phyloP scores from a whole-genome alignment of 163 green algal species.

The Chloromonas sp. region DNA sequence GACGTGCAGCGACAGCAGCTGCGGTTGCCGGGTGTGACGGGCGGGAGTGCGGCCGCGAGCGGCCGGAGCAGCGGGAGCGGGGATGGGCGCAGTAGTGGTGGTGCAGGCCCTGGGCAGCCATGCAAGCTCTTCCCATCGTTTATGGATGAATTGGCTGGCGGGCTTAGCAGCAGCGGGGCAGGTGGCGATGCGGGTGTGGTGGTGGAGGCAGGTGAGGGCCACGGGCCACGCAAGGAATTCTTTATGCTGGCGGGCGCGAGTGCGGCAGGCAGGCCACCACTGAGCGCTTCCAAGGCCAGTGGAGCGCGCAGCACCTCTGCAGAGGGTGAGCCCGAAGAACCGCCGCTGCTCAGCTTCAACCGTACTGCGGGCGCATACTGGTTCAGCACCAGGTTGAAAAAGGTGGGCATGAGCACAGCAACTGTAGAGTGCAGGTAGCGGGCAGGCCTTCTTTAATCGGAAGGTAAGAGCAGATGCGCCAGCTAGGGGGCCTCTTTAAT shows the following conservation, averaged over 20 bases:
- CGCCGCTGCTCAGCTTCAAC: conserved; percentile 32
- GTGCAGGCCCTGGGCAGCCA: neutral
- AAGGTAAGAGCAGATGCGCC: no score
- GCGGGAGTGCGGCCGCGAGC: neutral
- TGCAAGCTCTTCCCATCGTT: conserved; percentile 39
- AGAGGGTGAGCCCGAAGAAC: neutral
- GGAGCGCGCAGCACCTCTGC: no score
- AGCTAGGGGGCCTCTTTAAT: no score
- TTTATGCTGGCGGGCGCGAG: conserved; percentile 17
- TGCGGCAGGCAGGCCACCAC: no score
- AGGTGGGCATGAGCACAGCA: neutral
- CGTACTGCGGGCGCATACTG: conserved; percentile 35
- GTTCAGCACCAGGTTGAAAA: conserved; percentile 33
- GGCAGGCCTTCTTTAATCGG: no score
- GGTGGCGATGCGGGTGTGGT: neutral
- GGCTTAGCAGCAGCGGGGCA: neutral
- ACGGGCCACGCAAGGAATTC: conserved; percentile 63
- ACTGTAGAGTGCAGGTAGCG: no score
- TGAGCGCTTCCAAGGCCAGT: no score
- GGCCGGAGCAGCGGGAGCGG: neutral
- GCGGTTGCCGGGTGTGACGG: neutral
- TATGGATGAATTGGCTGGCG: conserved; percentile 22
- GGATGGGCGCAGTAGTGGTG: neutral
- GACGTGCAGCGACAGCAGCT: conserved; percentile 22
- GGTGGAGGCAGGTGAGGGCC: conserved; percentile 55